phyloP scores from a whole-genome alignment of 495 filamentous ascomycete genomes.

The Achaetomiella virescens region DNA sequence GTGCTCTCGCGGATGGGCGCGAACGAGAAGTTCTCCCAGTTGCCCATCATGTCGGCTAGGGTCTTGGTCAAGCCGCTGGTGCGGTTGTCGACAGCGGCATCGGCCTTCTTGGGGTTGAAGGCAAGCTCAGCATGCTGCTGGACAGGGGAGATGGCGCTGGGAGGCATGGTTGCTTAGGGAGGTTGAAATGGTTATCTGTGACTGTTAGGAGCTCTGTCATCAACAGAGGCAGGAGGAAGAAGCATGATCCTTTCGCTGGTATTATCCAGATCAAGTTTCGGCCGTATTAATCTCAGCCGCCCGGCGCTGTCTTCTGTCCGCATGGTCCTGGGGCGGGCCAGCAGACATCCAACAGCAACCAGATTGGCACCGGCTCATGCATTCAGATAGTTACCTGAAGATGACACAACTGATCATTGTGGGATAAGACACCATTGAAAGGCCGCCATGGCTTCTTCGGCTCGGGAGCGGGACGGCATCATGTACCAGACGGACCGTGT shows the following conservation, averaged over 20 bases:
- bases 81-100: constrained; percentile 28
- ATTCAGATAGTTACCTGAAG: constrained; percentile 38
- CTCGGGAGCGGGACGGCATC: constrained; percentile 3
- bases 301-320: constrained; percentile 19
- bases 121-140: constrained; percentile 25
- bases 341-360: neutral
- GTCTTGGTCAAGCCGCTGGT: constrained; percentile 44
- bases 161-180: constrained; percentile 58
- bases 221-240: constrained; percentile 31
- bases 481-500: constrained; percentile 15
- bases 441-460: constrained; percentile 19
- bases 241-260: constrained; percentile 98
- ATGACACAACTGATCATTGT: constrained; percentile 23
- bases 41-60: constrained; percentile 55
- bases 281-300: constrained; percentile 94
- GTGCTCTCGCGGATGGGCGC: constrained; percentile 81
- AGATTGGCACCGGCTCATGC: constrained; percentile 39
- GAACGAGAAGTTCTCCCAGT: constrained; percentile 77
- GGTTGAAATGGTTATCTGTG: constrained; percentile 29
- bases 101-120: constrained; percentile 31
- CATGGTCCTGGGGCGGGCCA: neutral
- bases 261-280: constrained; percentile 98
- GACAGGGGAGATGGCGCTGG: constrained; percentile 49
- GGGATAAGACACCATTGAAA: constrained; percentile 20
- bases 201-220: constrained; percentile 23